phyloP scores from a whole-genome alignment of 148 eudicot genomes.

The Dysphania ambrosioides region DNA sequence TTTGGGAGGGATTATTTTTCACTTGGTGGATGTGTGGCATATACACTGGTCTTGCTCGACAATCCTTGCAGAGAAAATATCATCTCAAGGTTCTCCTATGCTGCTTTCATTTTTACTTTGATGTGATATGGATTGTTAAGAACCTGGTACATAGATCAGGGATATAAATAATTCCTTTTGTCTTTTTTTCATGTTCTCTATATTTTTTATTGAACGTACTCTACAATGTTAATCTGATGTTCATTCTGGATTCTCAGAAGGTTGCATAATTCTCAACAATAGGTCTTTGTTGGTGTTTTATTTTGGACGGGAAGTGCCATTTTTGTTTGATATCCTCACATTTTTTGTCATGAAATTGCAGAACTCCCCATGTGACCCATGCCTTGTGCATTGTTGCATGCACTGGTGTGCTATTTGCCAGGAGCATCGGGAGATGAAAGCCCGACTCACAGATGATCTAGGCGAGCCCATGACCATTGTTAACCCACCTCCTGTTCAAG shows the following conservation, averaged over 20 bases:
- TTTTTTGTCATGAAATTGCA: constrained; percentile 32
- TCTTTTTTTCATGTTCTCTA: no score
- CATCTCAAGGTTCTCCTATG: constrained; percentile 70
- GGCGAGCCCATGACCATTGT: constrained; percentile 56
- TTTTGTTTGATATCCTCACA: background rate
- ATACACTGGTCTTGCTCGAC: constrained; percentile 76
- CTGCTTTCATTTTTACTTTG: background rate
- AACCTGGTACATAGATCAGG: no score
- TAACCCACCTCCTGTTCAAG: constrained; percentile 80
- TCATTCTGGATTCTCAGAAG: background rate
- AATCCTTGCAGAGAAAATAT: constrained; percentile 68
- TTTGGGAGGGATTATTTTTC: constrained; percentile 70
- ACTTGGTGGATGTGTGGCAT: constrained; percentile 96
- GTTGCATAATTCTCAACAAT: no score
- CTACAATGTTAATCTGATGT: background rate
- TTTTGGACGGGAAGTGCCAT: background rate
- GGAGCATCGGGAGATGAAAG: constrained; percentile 94
- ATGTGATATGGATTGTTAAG: background rate
- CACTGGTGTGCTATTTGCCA: constrained; percentile 99
- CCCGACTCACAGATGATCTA: constrained; percentile 64
- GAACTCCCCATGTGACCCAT: constrained; percentile 93
- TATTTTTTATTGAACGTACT: no score
- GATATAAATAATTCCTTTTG: no score
- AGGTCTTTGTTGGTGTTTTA: background rate
- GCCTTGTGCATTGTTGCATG: constrained; percentile 89